Evolutionary conservation across 1,284 basidiomycete genomes (phyloP), one percentile per base, ranked within the genome.

Genomic region (Papiliotrema terrestris): DNA sequence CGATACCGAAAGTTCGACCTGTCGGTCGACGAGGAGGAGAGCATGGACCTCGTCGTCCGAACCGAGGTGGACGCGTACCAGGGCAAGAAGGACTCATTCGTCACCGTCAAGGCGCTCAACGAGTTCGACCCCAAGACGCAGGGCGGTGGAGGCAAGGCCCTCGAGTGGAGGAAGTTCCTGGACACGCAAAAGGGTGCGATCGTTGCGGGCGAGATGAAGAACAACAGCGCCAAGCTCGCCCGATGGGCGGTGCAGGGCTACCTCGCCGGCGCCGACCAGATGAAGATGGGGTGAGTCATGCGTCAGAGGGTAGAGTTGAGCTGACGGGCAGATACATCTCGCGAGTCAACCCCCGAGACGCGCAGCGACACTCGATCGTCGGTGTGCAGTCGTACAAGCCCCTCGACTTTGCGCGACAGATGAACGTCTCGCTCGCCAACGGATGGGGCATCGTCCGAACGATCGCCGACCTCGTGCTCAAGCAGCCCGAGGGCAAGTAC

Each of bases 131-230:
- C 91, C n/a, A 84, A 91, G 52, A 83, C 92, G 1, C 85, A 86
- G 64, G 95, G 95, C 36, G 63, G 69, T 42, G 55, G 63, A 20
- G 72, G 66, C 44, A 75, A 76, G 56, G 93, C 95, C 17, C 90
- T 92, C 22, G 96, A 98, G 77, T 99, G 96, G 96, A 86, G 94
- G 48, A 84, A 88, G 48, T 96, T 96, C 78, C 81, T 99, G 50
- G 96, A 99, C 78, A 86, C 89, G 8, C 94, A 98, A 78, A 86
- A 94, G 57, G 96, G 96, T 69, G 96, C 96, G 2, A 95, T 99
- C 44, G 92, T 98, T 55, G 93, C 96, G 45, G 96, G 92, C 42
- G 96, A 99, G 81, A 98, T 98, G 96, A 98, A 98, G 83, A 99
- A 98, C 80, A 99, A 99, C 80, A 91, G 88, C 70, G 94, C 88